Evolutionary conservation across 306 rosid genomes (phyloP).

Genomic region (Vigna nakashimae): DNA sequence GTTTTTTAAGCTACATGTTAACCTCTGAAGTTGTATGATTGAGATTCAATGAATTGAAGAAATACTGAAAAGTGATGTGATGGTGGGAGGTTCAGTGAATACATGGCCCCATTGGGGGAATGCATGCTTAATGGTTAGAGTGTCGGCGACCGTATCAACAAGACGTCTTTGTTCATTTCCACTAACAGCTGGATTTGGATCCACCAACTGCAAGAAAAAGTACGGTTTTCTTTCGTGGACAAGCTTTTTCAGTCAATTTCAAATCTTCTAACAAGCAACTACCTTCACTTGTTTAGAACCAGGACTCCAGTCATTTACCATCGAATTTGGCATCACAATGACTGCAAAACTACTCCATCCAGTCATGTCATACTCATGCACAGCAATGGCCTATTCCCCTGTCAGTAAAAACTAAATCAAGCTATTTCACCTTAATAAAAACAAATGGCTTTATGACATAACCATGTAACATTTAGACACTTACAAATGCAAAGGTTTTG

Average conservation of each 20-base stretch:
- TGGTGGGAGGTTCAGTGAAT: background rate
- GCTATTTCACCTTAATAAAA: too few relatives aligned
- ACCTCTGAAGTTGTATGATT: background rate
- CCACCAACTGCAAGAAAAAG: background rate
- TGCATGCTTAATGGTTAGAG: background rate
- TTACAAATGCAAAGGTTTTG: too few relatives aligned
- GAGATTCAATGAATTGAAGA: background rate
- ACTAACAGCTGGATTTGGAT: background rate
- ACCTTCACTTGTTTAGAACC: background rate
- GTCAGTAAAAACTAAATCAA: background rate
- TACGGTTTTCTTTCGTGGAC: background rate
- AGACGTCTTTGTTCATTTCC: background rate
- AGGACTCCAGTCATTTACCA: background rate
- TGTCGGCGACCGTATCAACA: too few relatives aligned
- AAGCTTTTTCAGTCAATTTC: background rate
- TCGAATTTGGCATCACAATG: background rate
- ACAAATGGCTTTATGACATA: too few relatives aligned
- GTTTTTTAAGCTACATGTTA: background rate
- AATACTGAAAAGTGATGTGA: background rate
- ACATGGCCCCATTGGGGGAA: background rate
- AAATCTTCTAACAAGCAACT: background rate
- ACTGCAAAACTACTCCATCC: background rate
- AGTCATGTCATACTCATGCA: background rate
- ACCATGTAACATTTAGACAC: too few relatives aligned
- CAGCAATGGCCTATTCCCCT: background rate